Evolutionary conservation across 768 basidiomycete genomes (phyloP).

Genomic region (Rhodosporidiobolus sp.): DNA sequence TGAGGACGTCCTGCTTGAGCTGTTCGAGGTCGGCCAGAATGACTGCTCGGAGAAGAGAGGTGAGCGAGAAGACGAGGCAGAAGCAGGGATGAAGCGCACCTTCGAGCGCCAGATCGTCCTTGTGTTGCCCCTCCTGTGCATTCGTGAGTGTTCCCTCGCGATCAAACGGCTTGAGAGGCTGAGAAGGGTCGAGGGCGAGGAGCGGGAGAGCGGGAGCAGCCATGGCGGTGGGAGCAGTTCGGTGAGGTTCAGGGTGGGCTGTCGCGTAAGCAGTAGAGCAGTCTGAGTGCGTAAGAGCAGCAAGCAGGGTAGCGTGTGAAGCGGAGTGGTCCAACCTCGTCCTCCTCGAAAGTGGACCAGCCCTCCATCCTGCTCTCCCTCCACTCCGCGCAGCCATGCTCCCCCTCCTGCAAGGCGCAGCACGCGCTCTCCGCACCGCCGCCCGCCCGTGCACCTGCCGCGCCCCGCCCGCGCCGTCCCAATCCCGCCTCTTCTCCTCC

Average conservation of each 20-base stretch:
- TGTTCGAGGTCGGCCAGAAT: not conserved
- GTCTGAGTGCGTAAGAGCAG: not conserved
- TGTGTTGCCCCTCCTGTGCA: not conserved
- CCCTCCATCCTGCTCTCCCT: not conserved
- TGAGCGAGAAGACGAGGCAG: not conserved
- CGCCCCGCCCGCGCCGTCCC: not conserved
- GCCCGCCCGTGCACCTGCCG: not conserved
- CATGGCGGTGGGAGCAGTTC: not conserved
- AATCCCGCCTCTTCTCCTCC: not conserved
- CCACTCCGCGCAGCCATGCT: not conserved
- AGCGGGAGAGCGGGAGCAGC: not conserved
- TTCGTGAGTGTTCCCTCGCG: no score
- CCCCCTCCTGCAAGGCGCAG: not conserved
- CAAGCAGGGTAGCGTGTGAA: not conserved
- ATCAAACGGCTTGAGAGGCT: not conserved
- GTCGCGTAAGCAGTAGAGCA: not conserved
- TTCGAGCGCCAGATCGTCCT: constrained; percentile 3
- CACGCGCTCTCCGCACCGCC: not conserved
- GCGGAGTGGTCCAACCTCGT: no score
- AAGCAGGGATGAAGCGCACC: not conserved
- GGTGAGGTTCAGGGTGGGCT: no score
- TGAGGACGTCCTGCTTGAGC: not conserved
- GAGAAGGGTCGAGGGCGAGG: not conserved
- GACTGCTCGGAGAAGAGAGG: not conserved
- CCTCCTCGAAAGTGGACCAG: not conserved